Conservation (phyloP, 106 monocot species). For the Xerophyta viscosa region DNA sequence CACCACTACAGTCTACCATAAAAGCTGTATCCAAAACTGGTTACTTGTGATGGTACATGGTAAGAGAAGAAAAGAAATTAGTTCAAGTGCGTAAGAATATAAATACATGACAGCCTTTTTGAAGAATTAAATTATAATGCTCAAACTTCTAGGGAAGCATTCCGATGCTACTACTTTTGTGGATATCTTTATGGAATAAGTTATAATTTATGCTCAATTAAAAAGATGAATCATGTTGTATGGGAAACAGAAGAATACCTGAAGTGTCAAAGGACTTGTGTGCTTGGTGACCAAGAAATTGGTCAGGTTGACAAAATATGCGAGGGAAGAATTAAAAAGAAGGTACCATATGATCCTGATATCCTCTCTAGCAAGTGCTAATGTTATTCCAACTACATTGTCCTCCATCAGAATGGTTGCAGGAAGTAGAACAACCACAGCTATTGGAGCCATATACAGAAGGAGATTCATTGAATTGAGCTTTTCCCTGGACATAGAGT, state of each 20-base stretch:
- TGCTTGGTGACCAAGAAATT: conserved; percentile 97
- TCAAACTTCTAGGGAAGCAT: too few relatives aligned
- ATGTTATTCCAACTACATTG: conserved; percentile 66
- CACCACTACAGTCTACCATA: too few relatives aligned
- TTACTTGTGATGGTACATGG: too few relatives aligned
- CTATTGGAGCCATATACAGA: conserved; percentile 91
- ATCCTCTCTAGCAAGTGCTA: conserved; percentile 68
- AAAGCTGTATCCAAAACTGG: too few relatives aligned
- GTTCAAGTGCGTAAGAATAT: too few relatives aligned
- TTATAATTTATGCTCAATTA: too few relatives aligned
- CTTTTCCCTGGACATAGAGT: conserved; percentile 52
- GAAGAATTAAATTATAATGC: too few relatives aligned
- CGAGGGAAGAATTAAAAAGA: conserved; percentile 65
- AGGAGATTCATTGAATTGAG: conserved; percentile 98
- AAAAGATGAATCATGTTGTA: neutral
- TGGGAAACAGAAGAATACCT: conserved; percentile 65
- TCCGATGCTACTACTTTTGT: too few relatives aligned
- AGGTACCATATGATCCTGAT: conserved; percentile 58
- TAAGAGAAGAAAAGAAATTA: too few relatives aligned
- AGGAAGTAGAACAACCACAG: conserved; percentile 72
- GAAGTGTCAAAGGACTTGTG: conserved; percentile 83
- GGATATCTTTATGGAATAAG: too few relatives aligned
- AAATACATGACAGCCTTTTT: too few relatives aligned
- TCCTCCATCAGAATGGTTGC: conserved; percentile 67
- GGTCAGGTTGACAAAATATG: conserved; percentile 91